Evolutionary conservation across 257 asterid species (phyloP), one percentile per base, ranked within the genome.

Genomic region (Solanum bukasovii): DNA sequence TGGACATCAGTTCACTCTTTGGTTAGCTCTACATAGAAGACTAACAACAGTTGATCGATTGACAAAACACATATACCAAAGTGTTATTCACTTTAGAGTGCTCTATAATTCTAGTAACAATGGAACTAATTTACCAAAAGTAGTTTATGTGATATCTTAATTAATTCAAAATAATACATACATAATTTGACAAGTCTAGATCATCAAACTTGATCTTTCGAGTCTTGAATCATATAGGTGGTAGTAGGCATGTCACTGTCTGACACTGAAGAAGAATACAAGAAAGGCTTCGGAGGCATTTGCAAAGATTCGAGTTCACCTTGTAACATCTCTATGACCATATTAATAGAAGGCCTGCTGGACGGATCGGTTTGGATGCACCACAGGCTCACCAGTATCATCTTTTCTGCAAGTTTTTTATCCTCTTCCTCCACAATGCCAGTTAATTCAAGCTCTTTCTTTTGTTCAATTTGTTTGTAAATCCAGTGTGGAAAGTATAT

Each of bases 401-500:
- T 87, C 86, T 91, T 89, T 56, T 87, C 87, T 65, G 56, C 85
- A 40, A 18, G 34, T 33, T 44, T 56, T 1, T 72, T 10, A 37
- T 89, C 90, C 18, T 91, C 89, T 29, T 59, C 91, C 31, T 27
- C 29, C 37, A 2, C 3, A 52, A 81, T 52, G 1, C 63, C 87
- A 12, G 70, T 78, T 1, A 88, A 20, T 16, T 27, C 86, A 31
- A 87, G 86, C 20, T 88, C 87, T 20, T 37, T 16, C 13, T 68
- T 68, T 18, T 21, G 34, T 65, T 87, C 88, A 56, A 87, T 83
- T 23, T 88, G 83, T 42, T 35, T 27, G 23, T 93, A 92, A 1
- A 91, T 83, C 91, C 91, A 90, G 3, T 86, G 38, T 5, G 94
- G 94, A 78, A 90, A 91, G 74, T 87, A 93, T 20, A 21, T 56